phyloP scores from a whole-genome alignment of 345 rosid species.

The Mallotus nudiflorus region DNA sequence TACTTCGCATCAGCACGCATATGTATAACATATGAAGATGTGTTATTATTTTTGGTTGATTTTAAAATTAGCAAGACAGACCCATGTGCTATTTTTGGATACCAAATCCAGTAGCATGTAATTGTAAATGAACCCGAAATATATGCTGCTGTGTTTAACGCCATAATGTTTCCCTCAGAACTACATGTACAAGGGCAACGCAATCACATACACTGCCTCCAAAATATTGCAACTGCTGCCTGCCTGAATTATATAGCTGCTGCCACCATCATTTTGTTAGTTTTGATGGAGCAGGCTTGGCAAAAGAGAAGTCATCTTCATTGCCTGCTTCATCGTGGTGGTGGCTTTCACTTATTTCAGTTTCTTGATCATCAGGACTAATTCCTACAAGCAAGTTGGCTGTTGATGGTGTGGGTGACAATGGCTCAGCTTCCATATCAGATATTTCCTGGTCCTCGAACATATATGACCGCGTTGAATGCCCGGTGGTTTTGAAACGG shows the following conservation, averaged over 20 bases:
- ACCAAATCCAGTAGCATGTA: too few relatives aligned
- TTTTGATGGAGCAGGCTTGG: constrained; percentile 43
- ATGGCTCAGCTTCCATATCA: constrained; percentile 60
- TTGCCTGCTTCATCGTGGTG: constrained; percentile 29
- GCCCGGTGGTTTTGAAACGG: constrained; percentile 81
- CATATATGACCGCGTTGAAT: constrained; percentile 43
- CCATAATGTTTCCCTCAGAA: too few relatives aligned
- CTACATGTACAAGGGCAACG: background rate
- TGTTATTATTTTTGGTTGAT: too few relatives aligned
- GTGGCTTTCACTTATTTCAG: constrained; percentile 33
- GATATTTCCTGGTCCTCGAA: constrained; percentile 56
- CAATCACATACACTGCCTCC: background rate
- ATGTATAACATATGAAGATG: too few relatives aligned
- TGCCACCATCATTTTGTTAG: constrained; percentile 28
- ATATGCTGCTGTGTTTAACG: too few relatives aligned
- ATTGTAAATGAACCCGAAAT: too few relatives aligned
- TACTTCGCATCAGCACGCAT: too few relatives aligned
- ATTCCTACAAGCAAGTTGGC: constrained; percentile 38
- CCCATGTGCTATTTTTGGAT: too few relatives aligned
- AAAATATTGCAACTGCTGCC: too few relatives aligned
- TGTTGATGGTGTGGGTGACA: constrained; percentile 44
- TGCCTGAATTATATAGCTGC: too few relatives aligned
- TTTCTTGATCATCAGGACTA: constrained; percentile 20
- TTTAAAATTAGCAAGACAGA: too few relatives aligned
- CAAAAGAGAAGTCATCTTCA: constrained; percentile 69